phyloP scores from a whole-genome alignment of 2,329 filamentous ascomycete species.

The Capronia americana region DNA sequence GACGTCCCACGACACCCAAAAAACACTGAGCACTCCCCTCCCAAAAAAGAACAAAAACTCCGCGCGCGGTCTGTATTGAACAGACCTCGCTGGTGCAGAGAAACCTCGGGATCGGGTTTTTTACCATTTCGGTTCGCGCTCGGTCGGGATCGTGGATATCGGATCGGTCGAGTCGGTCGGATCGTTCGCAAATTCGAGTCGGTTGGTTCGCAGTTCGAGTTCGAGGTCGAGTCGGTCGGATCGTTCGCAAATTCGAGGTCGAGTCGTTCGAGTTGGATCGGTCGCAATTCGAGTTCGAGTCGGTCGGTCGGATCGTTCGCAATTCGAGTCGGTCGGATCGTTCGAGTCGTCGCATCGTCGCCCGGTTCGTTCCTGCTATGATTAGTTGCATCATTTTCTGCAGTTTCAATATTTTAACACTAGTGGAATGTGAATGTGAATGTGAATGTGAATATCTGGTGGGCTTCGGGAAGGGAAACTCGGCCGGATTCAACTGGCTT shows the following conservation, averaged over 20 bases:
- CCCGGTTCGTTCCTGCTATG: neutral
- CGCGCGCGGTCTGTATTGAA: neutral
- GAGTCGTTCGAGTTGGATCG: too few species aligned
- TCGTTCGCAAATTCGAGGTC: too few species aligned
- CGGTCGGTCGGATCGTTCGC: too few species aligned
- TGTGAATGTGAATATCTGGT: neutral
- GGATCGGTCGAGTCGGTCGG: neutral
- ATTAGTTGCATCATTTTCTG: neutral
- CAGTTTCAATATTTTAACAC: neutral
- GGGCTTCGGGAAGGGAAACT: neutral
- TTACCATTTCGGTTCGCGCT: neutral
- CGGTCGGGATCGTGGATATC: neutral
- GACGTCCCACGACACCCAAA: neutral
- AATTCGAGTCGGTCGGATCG: too few species aligned
- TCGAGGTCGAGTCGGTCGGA: too few species aligned
- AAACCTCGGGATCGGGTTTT: neutral
- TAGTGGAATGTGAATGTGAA: neutral
- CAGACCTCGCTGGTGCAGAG: neutral
- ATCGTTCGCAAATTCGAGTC: neutral
- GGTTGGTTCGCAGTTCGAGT: too few species aligned
- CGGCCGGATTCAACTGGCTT: neutral
- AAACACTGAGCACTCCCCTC: neutral
- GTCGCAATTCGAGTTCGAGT: too few species aligned
- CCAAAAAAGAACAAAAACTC: neutral
- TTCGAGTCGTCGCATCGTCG: too few species aligned